phyloP scores from a whole-genome alignment of 805 yeast species.

The Millerozyma miso region DNA sequence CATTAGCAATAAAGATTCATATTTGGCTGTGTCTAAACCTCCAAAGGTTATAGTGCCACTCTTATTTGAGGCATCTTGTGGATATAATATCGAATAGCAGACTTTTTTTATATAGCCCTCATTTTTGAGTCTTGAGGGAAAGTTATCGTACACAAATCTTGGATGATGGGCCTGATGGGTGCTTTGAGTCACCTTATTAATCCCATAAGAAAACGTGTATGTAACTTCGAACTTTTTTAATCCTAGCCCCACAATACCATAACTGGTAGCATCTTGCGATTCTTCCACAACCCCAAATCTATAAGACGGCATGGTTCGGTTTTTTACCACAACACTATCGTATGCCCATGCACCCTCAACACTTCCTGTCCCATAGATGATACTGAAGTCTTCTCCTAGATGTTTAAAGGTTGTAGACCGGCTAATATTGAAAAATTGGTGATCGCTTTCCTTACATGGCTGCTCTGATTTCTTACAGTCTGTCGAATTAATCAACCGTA shows the following conservation, averaged over 20 bases:
- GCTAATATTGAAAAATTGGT: not conserved
- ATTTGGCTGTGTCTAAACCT: constrained; percentile 5
- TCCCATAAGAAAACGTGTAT: constrained; percentile 4
- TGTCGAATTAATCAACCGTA: constrained; percentile 2
- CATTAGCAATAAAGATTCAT: constrained; percentile 5
- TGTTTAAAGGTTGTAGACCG: not conserved
- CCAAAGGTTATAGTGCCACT: constrained; percentile 2
- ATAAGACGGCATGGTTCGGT: not conserved
- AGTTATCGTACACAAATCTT: constrained; percentile 2
- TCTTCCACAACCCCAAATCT: constrained; percentile 1
- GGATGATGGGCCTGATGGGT: not conserved
- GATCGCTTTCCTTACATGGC: not conserved
- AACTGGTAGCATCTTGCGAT: not conserved
- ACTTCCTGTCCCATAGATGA: constrained; percentile 3
- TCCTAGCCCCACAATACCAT: constrained; percentile 3
- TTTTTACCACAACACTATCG: not conserved
- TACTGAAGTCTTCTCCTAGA: constrained; percentile 1
- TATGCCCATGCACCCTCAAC: constrained; percentile 3
- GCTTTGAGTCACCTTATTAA: not conserved
- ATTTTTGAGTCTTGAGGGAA: constrained; percentile 1
- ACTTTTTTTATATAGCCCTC: constrained; percentile 1
- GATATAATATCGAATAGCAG: constrained; percentile 2
- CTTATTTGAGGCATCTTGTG: not conserved
- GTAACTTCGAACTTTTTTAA: constrained; percentile 4
- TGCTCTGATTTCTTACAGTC: constrained; percentile 1